Conservation (phyloP, 768 basidiomycete species). For the Hericium erinaceus region DNA sequence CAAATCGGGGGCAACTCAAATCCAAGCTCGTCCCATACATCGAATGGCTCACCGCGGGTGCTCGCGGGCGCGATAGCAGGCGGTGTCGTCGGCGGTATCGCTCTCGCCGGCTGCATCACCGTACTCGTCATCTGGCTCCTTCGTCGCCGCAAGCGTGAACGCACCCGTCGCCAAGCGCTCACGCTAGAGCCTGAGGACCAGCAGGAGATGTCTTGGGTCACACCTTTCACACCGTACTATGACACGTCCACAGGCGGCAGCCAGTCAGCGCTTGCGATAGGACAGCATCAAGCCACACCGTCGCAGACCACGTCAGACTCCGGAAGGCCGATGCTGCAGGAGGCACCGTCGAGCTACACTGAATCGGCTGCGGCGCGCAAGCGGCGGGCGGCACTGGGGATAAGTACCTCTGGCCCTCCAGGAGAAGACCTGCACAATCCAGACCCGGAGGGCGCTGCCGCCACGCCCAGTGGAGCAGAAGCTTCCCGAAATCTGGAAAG, state of each 20-base stretch:
- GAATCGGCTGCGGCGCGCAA: neutral
- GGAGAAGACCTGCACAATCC: too few species aligned
- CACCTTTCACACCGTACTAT: neutral
- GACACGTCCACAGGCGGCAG: too few species aligned
- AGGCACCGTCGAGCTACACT: neutral
- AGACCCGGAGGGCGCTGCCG: too few species aligned
- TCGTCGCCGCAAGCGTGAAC: neutral
- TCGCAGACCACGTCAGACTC: neutral
- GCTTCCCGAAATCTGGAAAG: neutral
- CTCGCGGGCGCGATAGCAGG: slow-evolving; percentile 2
- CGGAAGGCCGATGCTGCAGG: too few species aligned
- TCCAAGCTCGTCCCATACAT: neutral
- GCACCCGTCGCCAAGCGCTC: neutral
- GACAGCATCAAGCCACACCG: neutral
- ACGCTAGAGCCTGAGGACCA: neutral
- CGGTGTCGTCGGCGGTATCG: neutral
- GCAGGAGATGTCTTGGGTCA: neutral
- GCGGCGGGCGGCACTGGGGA: neutral
- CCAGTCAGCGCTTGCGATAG: too few species aligned
- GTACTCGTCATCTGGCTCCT: neutral
- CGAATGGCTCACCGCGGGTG: neutral
- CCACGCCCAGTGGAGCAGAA: too few species aligned
- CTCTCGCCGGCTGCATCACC: neutral
- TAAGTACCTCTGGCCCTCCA: too few species aligned
- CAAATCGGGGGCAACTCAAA: neutral